A percentile compares a stretch with the other conserved stretches of the same genome.
These are phyloP conservation scores for Barbatosphaeria neglecta DNA, from an alignment of 495 filamentous ascomycete species.

Conservation along the genomic window DNA sequence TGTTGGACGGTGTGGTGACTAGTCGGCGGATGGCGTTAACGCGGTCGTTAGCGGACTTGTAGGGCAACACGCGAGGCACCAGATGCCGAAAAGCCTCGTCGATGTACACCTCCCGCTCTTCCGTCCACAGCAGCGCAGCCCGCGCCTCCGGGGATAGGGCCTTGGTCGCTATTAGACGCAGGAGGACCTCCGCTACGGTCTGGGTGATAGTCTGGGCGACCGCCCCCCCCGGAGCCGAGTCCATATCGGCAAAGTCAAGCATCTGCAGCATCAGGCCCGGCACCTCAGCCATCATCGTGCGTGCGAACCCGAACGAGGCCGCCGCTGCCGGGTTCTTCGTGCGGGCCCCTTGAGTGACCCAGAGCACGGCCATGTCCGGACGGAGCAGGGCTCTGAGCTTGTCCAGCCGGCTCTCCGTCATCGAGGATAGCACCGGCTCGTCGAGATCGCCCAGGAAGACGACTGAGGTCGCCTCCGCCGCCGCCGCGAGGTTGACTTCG, in stretches of 20 bases:
- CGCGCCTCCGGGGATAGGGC: neutral
- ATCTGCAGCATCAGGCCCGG: constrained; percentile 25
- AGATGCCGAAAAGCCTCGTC: constrained; percentile 14
- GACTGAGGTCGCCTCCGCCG: constrained; percentile 12
- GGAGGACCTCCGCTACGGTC: constrained; percentile 14
- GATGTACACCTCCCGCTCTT: constrained; percentile 27
- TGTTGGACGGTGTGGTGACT: constrained; percentile 16
- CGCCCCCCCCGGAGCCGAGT: constrained; percentile 9
- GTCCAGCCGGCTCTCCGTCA: constrained; percentile 20
- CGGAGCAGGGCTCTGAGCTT: constrained; percentile 19
- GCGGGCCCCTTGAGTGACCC: constrained; percentile 20
- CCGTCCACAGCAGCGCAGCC: constrained; percentile 12
- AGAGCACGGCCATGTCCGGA: constrained; percentile 25
- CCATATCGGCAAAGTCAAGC: constrained; percentile 32
- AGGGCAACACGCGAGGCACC: constrained; percentile 27
- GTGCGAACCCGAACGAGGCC: constrained; percentile 29
- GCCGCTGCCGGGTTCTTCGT: constrained; percentile 21
- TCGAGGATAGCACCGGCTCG: constrained; percentile 18
- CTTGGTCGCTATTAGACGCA: constrained; percentile 7
- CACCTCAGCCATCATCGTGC: constrained; percentile 29
- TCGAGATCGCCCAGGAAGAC: constrained; percentile 28
- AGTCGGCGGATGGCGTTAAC: constrained; percentile 26
- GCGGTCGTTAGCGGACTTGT: constrained; percentile 22
- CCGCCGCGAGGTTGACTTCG: constrained; percentile 2
- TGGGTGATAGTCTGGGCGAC: constrained; percentile 3